These are phyloP conservation scores for Chaetomiaceae sp. DNA, from an alignment of 2,329 filamentous ascomycete species.

Conservation along the genomic window DNA sequence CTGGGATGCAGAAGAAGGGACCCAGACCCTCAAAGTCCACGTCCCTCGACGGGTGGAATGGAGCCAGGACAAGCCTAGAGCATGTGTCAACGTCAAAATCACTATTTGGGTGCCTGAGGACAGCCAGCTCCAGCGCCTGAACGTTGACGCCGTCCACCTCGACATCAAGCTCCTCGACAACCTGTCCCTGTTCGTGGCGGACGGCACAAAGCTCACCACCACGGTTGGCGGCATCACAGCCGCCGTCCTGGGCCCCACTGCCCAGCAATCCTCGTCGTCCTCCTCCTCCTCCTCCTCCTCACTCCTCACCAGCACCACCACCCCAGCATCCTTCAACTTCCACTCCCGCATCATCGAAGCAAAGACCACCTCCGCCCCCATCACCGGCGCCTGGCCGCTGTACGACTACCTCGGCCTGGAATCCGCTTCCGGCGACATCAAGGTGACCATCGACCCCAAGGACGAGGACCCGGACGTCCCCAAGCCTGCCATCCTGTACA, in stretches of 20 bases:
- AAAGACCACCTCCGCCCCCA: conserved; percentile 37
- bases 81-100: conserved; percentile 43
- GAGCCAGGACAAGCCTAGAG: conserved; percentile 23
- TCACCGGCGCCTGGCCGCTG: conserved; percentile 46
- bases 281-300: no score
- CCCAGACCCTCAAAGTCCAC: conserved; percentile 34
- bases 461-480: conserved; percentile 30
- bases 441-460: conserved; percentile 37
- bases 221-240: conserved; percentile 37
- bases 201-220: conserved; percentile 30
- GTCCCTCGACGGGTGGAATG: conserved; percentile 34
- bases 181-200: conserved; percentile 31
- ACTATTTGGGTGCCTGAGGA: conserved; percentile 42
- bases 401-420: conserved; percentile 42
- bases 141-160: conserved; percentile 34
- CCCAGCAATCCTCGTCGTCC: no score
- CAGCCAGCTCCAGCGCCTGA: conserved; percentile 33
- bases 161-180: conserved; percentile 36
- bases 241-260: no score
- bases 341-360: conserved; percentile 38
- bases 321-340: conserved; percentile 35
- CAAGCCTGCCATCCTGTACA: conserved; percentile 35
- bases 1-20: conserved; percentile 32
- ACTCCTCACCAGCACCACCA: conserved; percentile 25
- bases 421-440: conserved; percentile 40